A percentile compares a stretch with the other conserved stretches of the same genome.
phyloP scores from a whole-genome alignment of 352 stramenopile species.

The Phytophthora quininea region DNA sequence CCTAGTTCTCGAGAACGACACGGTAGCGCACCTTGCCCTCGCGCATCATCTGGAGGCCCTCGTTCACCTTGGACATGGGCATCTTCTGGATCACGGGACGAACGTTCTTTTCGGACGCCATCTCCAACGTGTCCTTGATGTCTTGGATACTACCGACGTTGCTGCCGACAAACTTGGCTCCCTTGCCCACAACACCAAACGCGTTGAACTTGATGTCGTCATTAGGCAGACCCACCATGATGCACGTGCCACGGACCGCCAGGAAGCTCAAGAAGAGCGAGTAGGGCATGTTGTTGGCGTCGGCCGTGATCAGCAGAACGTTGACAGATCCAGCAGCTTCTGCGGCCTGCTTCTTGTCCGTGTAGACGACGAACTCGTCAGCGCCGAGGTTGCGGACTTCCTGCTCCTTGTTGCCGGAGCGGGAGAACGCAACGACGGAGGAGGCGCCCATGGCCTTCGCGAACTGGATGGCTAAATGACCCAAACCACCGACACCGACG shows the following conservation, averaged over 20 bases:
- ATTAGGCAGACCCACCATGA: conserved; percentile 75
- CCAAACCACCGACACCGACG: background rate
- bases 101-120: conserved; percentile 82
- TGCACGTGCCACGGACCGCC: conserved; percentile 46
- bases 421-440: background rate
- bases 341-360: background rate
- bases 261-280: background rate
- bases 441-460: background rate
- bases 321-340: background rate
- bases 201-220: conserved; percentile 63
- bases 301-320: background rate
- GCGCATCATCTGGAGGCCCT: conserved; percentile 51
- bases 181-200: conserved; percentile 49
- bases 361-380: conserved; percentile 2
- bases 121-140: conserved; percentile 26
- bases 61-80: conserved; percentile 56
- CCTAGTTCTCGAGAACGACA: conserved; percentile 32
- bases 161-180: conserved; percentile 56
- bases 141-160: conserved; percentile 51
- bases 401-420: background rate
- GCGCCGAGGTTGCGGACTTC: background rate
- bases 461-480: background rate
- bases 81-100: conserved; percentile 59
- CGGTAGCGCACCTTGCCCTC: conserved; percentile 54
- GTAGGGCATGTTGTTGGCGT: conserved; percentile 5